phyloP scores from a whole-genome alignment of 2,329 filamentous ascomycete species.

The Talaromyces amestolkiae region DNA sequence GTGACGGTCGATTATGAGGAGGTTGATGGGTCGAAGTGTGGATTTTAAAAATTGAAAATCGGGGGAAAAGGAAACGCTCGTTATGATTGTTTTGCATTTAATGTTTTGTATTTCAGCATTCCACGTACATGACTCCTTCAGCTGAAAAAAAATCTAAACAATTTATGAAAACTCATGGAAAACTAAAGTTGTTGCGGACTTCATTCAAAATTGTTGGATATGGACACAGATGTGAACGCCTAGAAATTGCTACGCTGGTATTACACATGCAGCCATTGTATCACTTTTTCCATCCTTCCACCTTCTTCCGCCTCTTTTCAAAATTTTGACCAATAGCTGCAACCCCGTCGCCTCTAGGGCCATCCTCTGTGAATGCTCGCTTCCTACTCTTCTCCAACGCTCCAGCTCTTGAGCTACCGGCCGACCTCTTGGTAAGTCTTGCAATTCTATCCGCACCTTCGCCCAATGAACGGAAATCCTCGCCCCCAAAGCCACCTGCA shows the following conservation, averaged over 20 bases:
- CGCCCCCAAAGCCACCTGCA: slow-evolving; percentile 80
- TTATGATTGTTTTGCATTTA: neutral
- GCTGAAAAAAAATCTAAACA: neutral
- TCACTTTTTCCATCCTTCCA: slow-evolving; percentile 35
- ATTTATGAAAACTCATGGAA: neutral
- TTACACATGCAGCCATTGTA: neutral
- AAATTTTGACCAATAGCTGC: slow-evolving; percentile 65
- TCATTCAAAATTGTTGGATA: neutral
- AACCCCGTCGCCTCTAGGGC: slow-evolving; percentile 59
- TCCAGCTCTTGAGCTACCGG: slow-evolving; percentile 48
- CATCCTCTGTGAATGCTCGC: slow-evolving; percentile 68
- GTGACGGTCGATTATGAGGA: slow-evolving; percentile 13
- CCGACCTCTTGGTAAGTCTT: slow-evolving; percentile 71
- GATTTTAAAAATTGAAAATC: neutral
- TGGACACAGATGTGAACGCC: neutral
- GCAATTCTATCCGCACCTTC: slow-evolving; percentile 85
- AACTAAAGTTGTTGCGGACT: neutral
- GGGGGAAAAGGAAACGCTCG: neutral
- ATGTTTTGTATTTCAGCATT: neutral
- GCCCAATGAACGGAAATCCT: slow-evolving; percentile 85
- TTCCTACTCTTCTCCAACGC: slow-evolving; percentile 82
- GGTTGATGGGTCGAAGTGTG: slow-evolving; percentile 15
- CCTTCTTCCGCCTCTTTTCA: slow-evolving; percentile 45
- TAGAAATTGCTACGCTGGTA: neutral
- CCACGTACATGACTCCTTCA: neutral